These are phyloP conservation scores for Craspedostauros australis DNA, from an alignment of 108 stramenopile genomes.

Conservation along the genomic window DNA sequence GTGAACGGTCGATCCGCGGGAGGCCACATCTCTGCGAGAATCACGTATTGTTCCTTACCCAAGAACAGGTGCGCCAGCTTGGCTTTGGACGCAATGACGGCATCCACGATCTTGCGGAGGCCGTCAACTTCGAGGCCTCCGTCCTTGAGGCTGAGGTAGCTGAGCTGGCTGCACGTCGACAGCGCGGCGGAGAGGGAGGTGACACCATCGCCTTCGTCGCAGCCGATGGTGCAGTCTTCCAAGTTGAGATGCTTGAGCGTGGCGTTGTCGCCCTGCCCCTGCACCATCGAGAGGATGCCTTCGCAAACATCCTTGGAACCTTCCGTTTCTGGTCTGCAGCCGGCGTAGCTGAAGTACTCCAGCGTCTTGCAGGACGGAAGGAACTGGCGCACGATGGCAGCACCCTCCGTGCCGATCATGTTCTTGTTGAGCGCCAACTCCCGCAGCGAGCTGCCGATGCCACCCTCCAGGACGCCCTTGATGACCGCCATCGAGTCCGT, in stretches of 20 bases:
- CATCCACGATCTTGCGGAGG: conserved; percentile 1
- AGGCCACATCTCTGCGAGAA: no score
- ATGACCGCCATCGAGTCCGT: conserved; percentile 14
- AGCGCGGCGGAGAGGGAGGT: conserved; percentile 4
- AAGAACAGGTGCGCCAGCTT: conserved; percentile 5
- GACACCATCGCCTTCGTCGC: conserved; percentile 8
- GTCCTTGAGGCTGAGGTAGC: conserved; percentile 6
- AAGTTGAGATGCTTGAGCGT: conserved; percentile 6
- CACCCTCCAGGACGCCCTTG: not conserved
- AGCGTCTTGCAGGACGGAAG: conserved; percentile 1
- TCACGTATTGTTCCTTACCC: no score
- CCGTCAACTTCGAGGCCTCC: conserved; percentile 6
- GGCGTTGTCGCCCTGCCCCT: no score
- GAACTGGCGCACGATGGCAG: conserved; percentile 3
- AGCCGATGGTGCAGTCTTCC: conserved; percentile 11
- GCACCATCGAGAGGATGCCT: conserved; percentile 10
- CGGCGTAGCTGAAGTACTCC: conserved; percentile 10
- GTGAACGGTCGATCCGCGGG: no score
- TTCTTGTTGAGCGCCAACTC: conserved; percentile 16
- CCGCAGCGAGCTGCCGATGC: conserved; percentile 2
- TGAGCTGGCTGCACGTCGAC: conserved; percentile 3
- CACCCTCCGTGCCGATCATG: conserved; percentile 26
- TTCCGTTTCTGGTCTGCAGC: conserved; percentile 10
- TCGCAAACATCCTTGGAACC: conserved; percentile 10
- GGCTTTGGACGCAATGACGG: conserved; percentile 3